Conservation (phyloP, 805 yeast genomes). For the Wickerhamiella vanderwaltii region DNA sequence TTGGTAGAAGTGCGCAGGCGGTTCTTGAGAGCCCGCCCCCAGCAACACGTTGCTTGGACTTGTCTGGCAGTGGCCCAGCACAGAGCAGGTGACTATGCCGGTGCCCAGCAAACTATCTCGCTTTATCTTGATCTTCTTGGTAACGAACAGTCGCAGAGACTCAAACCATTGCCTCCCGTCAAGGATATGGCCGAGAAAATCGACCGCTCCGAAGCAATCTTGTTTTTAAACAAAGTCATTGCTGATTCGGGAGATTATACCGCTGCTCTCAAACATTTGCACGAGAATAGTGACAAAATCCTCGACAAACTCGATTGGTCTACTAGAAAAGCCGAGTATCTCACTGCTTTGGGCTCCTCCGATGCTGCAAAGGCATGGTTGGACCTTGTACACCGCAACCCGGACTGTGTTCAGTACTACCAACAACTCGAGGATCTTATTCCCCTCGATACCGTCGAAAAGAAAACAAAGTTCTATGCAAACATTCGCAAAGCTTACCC, state of each 20-base stretch:
- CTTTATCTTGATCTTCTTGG: conserved; percentile 66
- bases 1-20: conserved; percentile 52
- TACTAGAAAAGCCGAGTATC: conserved; percentile 57
- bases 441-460: conserved; percentile 38
- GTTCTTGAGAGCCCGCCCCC: conserved; percentile 46
- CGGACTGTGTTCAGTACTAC: conserved; percentile 64
- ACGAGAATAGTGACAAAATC: conserved; percentile 29
- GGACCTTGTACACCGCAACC: conserved; percentile 66
- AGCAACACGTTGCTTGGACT: conserved; percentile 20
- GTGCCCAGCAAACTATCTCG: conserved; percentile 58
- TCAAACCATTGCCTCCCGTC: conserved; percentile 3
- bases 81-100: conserved; percentile 50
- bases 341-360: conserved; percentile 42
- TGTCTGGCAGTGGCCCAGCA: conserved; percentile 52
- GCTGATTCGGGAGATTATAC: conserved; percentile 49
- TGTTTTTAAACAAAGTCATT: conserved; percentile 60
- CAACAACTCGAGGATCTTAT: conserved; percentile 52
- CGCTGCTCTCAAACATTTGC: conserved; percentile 50
- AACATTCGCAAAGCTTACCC: conserved; percentile 64
- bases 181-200: conserved; percentile 35
- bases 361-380: conserved; percentile 64
- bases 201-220: conserved; percentile 70
- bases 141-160: conserved; percentile 12
- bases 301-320: conserved; percentile 40
- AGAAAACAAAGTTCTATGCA: conserved; percentile 38